Conservation (phyloP, 345 rosid species). For the Mercurialis annua region DNA sequence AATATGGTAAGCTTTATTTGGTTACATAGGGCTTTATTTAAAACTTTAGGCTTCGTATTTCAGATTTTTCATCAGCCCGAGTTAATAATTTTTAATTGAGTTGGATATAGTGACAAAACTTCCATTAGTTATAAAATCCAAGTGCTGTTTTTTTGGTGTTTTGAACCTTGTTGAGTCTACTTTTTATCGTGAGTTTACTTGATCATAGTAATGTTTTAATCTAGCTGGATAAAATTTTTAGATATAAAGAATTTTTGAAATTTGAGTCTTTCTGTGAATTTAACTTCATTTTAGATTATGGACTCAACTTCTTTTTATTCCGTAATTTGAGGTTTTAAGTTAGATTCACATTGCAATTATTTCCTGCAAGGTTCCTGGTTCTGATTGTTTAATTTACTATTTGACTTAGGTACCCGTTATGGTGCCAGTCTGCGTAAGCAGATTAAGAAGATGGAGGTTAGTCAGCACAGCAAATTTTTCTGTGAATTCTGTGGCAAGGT, state of each 20-base stretch:
- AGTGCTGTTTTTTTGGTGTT: too few species aligned
- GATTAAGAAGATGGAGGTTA: constrained; percentile 37
- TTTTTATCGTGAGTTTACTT: background rate
- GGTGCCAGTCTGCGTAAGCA: constrained; percentile 38
- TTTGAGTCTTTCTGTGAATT: background rate
- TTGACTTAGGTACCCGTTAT: constrained; percentile 29
- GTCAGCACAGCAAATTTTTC: constrained; percentile 36
- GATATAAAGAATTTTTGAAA: background rate
- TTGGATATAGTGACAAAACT: too few species aligned
- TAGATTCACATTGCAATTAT: background rate
- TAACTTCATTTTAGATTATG: too few species aligned
- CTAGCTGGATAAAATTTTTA: background rate
- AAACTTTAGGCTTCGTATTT: background rate
- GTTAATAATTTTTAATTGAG: background rate
- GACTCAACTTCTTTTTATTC: background rate
- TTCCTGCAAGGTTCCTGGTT: background rate
- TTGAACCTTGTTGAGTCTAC: background rate
- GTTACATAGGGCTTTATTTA: background rate
- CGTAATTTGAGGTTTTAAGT: too few species aligned
- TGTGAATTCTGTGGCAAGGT: constrained; percentile 41
- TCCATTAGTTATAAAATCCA: too few species aligned
- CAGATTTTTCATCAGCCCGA: background rate
- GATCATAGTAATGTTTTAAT: background rate
- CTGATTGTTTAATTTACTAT: background rate
- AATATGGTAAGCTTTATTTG: constrained; percentile 34